Base-by-base conservation (phyloP, 2,329 filamentous ascomycete species). In the Neodidymelliopsis sp. region DNA sequence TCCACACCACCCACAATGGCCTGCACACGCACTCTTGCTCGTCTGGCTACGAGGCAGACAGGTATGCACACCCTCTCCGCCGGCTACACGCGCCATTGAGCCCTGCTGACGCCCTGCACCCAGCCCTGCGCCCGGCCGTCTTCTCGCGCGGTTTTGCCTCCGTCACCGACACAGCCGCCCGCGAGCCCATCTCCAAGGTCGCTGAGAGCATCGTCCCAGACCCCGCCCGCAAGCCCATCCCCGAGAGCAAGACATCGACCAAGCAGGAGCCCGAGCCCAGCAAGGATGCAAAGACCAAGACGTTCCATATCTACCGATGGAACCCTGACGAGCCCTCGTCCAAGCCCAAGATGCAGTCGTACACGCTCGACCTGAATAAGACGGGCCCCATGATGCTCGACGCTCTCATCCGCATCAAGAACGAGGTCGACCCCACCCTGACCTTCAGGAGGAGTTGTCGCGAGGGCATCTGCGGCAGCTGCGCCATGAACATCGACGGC, bases 401-500 rank as follows among this genome's bases (percentile, higher is more conserved):
- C 75, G 94, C 94, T 47, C 80, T 99, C 67, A 94, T 99, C 75
- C 84, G 93, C 67, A 97, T 99, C 79, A 99, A 99, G 89, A 99
- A 99, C 77, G 94, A 99, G 84, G 78, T 96, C 57, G 94, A 99
- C 76, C 91, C 94, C 40, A 97, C 94, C 34, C 78, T 99, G 69
- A 97, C 94, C 44, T 99, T 99, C 83, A 85, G 94, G 73, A 80
- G 94, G 75, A 95, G 90, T 76, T 99, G 94, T 80, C 84, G 94
- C 78, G 94, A 99, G 84, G 94, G 94, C 65, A 99, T 99, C 70
- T 99, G 94, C 74, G 94, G 94, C 63, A 96, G 90, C 77, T 99
- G 94, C 75, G 94, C 94, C 62, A 99, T 99, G 94, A 99, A 99
- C 83, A 97, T 99, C 75, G 95, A 97, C 75, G 94, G 94, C 75